These are phyloP conservation scores for Phytophthora cryptogea DNA, from an alignment of 352 stramenopile genomes.

Conservation along the genomic window DNA sequence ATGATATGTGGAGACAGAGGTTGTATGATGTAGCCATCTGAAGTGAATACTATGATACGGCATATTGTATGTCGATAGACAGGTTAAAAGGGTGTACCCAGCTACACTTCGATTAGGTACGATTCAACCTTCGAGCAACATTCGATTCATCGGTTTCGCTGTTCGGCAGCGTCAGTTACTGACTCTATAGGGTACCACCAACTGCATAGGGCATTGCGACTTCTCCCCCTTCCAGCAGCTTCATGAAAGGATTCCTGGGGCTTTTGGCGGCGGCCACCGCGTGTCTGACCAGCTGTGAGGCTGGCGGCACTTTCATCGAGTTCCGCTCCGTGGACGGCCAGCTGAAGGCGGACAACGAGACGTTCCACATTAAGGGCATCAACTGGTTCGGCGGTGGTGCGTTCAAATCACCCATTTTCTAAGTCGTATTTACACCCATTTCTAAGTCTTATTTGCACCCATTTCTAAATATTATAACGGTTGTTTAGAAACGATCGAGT, in stretches of 20 bases:
- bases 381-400: conserved; percentile 74
- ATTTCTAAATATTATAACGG: not conserved
- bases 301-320: conserved; percentile 51
- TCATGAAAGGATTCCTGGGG: not conserved
- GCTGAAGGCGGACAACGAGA: conserved; percentile 55
- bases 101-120: no score
- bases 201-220: not conserved
- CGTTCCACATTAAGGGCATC: conserved; percentile 70
- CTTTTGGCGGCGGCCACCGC: conserved; percentile 2
- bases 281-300: conserved; percentile 7
- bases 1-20: no score
- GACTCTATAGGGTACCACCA: not conserved
- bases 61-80: no score
- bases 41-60: no score
- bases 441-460: not conserved
- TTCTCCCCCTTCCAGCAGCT: no score
- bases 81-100: no score
- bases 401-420: conserved; percentile 1
- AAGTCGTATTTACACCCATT: not conserved
- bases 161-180: no score
- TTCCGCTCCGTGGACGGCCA: conserved; percentile 66
- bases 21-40: no score
- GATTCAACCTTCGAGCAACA: no score
- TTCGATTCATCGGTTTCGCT: no score
- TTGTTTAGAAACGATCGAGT: conserved; percentile 55